Evolutionary conservation across 2,329 filamentous ascomycete species (phyloP).

Genomic region (Alternaria infectoria): DNA sequence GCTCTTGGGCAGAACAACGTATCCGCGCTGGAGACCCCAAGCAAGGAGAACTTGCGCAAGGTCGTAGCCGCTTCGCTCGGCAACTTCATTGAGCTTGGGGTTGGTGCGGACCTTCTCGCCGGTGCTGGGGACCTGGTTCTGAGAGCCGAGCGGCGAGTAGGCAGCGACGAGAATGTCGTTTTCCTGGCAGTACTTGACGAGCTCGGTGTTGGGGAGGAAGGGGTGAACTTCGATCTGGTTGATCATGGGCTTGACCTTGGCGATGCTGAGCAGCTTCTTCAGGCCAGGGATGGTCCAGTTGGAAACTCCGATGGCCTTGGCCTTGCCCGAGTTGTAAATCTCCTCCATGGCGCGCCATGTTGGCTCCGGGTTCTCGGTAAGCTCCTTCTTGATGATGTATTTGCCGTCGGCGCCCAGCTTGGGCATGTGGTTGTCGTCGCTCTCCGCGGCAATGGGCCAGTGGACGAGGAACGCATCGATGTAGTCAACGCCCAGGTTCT

Average conservation of each 20-base stretch:
- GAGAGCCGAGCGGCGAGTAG: conserved; percentile 72
- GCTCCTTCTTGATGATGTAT: conserved; percentile 67
- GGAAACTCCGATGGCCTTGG: conserved; percentile 73
- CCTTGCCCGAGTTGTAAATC: conserved; percentile 65
- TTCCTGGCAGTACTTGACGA: conserved; percentile 64
- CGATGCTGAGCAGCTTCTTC: conserved; percentile 70
- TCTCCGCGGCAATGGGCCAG: conserved; percentile 60
- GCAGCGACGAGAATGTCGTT: conserved; percentile 67
- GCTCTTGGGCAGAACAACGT: conserved; percentile 51
- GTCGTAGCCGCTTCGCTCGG: conserved; percentile 75
- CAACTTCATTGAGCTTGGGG: conserved; percentile 67
- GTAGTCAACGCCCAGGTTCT: conserved; percentile 66
- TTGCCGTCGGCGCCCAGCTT: conserved; percentile 62
- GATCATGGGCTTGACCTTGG: conserved; percentile 70
- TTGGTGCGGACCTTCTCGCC: conserved; percentile 75
- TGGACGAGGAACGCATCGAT: conserved; percentile 77
- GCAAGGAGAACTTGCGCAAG: conserved; percentile 82
- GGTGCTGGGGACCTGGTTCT: conserved; percentile 72
- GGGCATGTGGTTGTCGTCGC: conserved; percentile 59
- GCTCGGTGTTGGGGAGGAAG: conserved; percentile 70
- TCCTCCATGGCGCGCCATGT: conserved; percentile 74
- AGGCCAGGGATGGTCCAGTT: conserved; percentile 74
- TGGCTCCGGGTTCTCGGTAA: conserved; percentile 71
- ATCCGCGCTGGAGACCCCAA: conserved; percentile 81
- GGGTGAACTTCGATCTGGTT: conserved; percentile 80